phyloP scores from a whole-genome alignment of 2,329 filamentous ascomycete species.

The Microsporum canis region DNA sequence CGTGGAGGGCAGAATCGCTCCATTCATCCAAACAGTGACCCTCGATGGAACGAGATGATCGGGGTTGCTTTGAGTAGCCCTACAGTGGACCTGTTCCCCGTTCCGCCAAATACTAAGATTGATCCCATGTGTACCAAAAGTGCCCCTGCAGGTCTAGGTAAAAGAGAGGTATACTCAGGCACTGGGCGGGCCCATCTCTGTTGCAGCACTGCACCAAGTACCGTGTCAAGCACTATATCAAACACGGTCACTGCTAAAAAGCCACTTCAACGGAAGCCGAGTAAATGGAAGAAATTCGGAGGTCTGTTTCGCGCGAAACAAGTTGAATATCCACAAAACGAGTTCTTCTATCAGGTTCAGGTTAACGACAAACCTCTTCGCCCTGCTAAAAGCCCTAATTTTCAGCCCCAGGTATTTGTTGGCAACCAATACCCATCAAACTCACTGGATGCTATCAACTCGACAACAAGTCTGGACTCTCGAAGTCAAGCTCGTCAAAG shows the following conservation, averaged over 20 bases:
- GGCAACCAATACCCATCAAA: constrained; percentile 2
- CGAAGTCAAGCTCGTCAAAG: neutral
- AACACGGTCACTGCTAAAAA: neutral
- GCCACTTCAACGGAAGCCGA: constrained; percentile 26
- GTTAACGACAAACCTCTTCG: constrained; percentile 17
- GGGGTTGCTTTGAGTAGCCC: constrained; percentile 68
- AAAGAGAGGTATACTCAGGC: neutral
- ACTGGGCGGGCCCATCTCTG: neutral
- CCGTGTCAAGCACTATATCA: neutral
- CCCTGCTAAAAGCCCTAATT: constrained; percentile 5
- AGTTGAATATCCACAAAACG: constrained; percentile 12
- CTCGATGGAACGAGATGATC: constrained; percentile 42
- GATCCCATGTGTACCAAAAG: neutral
- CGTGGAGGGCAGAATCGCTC: neutral
- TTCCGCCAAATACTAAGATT: neutral
- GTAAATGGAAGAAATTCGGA: constrained; percentile 39
- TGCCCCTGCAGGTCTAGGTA: neutral
- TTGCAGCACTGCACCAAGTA: neutral
- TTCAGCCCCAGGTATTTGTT: neutral
- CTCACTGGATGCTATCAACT: neutral
- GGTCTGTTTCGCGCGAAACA: constrained; percentile 32
- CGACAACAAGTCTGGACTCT: neutral
- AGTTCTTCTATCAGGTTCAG: constrained; percentile 24
- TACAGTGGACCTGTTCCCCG: constrained; percentile 20
- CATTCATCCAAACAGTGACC: constrained; percentile 9